phyloP scores from a whole-genome alignment of 2,329 filamentous ascomycete species.

The Botrytis aclada region DNA sequence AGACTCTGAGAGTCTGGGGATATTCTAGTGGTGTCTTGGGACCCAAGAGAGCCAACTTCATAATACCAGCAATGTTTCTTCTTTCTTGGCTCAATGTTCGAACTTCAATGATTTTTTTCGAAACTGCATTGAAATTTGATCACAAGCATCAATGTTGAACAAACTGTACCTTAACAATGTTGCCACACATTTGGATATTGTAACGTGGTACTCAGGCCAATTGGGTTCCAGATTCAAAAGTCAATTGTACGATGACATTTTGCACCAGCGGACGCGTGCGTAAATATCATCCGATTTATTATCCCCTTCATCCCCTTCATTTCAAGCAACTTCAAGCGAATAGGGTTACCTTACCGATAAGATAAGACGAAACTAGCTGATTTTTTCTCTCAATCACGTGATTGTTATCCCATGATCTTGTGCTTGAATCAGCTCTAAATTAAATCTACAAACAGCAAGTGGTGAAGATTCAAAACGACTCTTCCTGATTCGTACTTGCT shows the following conservation, averaged over 20 bases:
- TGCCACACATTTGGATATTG: background rate
- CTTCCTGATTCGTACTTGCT: background rate
- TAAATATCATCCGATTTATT: background rate
- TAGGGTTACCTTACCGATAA: background rate
- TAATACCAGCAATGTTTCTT: background rate
- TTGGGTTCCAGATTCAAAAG: background rate
- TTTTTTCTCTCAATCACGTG: background rate
- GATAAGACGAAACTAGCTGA: background rate
- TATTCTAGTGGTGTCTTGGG: background rate
- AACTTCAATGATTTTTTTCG: background rate
- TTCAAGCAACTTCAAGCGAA: conserved; percentile 11
- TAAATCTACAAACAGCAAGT: background rate
- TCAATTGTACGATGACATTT: background rate
- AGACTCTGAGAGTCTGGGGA: background rate
- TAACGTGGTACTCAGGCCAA: background rate
- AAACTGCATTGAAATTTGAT: background rate
- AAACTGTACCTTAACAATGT: background rate
- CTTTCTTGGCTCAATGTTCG: background rate
- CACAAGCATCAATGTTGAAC: background rate
- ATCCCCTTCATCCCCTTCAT: conserved; percentile 14
- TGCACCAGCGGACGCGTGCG: background rate
- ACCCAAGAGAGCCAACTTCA: conserved; percentile 1
- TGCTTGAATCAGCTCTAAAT: background rate
- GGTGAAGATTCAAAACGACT: background rate
- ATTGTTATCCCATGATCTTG: background rate